Conservation (phyloP, 2,329 filamentous ascomycete genomes). For the Annulohypoxylon truncatum region DNA sequence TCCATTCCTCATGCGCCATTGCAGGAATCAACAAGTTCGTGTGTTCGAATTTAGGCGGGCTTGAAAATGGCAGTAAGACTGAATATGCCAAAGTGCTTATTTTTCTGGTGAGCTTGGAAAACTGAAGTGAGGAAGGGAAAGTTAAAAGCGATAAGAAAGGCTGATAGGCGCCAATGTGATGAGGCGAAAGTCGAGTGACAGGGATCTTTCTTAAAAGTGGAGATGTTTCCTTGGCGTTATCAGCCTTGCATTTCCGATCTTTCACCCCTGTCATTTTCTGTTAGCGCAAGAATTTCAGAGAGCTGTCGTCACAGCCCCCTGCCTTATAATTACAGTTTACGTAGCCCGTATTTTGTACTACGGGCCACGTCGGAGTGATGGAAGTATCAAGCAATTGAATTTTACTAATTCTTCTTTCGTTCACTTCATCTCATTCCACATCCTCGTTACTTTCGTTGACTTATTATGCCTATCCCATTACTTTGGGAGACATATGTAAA, state of each 20-base stretch:
- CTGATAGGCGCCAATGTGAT: slow-evolving; percentile 7
- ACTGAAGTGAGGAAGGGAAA: neutral
- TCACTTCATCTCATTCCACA: neutral
- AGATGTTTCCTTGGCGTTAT: neutral
- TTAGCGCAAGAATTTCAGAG: slow-evolving; percentile 17
- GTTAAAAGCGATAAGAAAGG: slow-evolving; percentile 16
- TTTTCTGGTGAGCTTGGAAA: neutral
- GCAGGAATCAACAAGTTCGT: neutral
- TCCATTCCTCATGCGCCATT: slow-evolving; percentile 44
- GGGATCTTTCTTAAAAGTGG: slow-evolving; percentile 19
- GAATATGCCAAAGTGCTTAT: neutral
- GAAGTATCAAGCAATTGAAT: slow-evolving; percentile 16
- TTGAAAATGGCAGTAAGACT: neutral
- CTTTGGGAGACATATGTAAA: slow-evolving; percentile 59
- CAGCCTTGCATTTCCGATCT: slow-evolving; percentile 39
- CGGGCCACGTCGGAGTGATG: slow-evolving; percentile 28
- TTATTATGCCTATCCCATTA: slow-evolving; percentile 65
- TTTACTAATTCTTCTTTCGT: slow-evolving; percentile 10
- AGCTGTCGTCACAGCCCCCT: slow-evolving; percentile 32
- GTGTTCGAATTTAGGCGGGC: neutral
- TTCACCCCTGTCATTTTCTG: slow-evolving; percentile 20
- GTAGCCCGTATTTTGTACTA: neutral
- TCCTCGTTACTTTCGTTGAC: slow-evolving; percentile 3
- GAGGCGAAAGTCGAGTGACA: slow-evolving; percentile 30
- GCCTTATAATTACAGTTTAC: slow-evolving; percentile 12